Conservation (phyloP, 257 asterid species). For the Lavandula angustifolia region DNA sequence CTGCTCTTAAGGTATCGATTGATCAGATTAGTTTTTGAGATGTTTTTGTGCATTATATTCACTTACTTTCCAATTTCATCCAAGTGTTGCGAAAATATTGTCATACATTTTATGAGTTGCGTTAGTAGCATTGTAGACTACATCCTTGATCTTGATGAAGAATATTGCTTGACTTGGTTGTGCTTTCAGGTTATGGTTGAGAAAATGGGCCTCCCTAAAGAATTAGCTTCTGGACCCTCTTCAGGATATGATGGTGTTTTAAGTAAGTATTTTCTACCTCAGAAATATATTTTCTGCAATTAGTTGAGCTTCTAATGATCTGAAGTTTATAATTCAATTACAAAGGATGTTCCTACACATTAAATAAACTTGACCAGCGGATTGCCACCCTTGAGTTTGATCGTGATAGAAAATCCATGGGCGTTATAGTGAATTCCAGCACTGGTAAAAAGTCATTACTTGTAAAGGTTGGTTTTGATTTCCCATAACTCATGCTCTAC, state of each 20-base stretch:
- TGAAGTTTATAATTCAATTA: slow-evolving; percentile 27
- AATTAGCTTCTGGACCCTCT: slow-evolving; percentile 50
- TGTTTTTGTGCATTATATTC: background rate
- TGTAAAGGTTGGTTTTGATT: slow-evolving; percentile 67
- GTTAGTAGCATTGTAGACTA: background rate
- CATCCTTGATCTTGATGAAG: slow-evolving; percentile 14
- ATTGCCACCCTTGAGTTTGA: slow-evolving; percentile 99
- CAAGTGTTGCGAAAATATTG: slow-evolving; percentile 12
- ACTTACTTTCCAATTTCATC: background rate
- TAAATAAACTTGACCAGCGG: slow-evolving; percentile 75
- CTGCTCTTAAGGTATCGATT: slow-evolving; percentile 80
- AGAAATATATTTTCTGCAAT: slow-evolving; percentile 10
- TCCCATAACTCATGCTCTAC: slow-evolving; percentile 3
- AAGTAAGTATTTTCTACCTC: slow-evolving; percentile 50
- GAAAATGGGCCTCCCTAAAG: slow-evolving; percentile 91
- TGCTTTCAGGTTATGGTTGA: slow-evolving; percentile 81
- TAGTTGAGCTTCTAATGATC: slow-evolving; percentile 32
- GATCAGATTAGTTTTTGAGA: slow-evolving; percentile 15
- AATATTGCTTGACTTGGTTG: slow-evolving; percentile 26
- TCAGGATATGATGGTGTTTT: slow-evolving; percentile 56
- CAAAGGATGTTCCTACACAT: slow-evolving; percentile 66
- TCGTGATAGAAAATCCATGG: slow-evolving; percentile 98
- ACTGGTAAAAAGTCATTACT: slow-evolving; percentile 65
- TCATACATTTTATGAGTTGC: background rate
- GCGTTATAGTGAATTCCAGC: slow-evolving; percentile 74